Evolutionary conservation across 1,139 yeast genomes (phyloP), one percentile per base, ranked within the genome.

Genomic region (Diutina rugosa): DNA sequence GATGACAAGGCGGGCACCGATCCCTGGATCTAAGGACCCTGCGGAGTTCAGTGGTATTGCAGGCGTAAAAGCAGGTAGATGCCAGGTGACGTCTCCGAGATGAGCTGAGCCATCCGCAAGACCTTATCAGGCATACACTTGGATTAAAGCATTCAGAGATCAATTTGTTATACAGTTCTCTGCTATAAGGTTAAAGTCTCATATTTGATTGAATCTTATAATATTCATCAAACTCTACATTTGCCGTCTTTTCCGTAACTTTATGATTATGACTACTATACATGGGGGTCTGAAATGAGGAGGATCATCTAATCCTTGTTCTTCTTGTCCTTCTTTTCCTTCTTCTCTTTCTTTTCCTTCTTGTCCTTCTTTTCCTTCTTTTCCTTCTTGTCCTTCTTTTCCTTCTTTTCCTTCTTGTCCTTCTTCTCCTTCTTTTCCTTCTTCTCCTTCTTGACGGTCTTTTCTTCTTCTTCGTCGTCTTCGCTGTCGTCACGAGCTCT

Each of bases 311-410:
- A 45, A 45, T 46, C 28, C 29, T 18, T 51, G 48, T 58, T 54
- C 67, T 60, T 66, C 63, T 62, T 63, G 61, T 61, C 62, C 60
- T 61, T 62, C 60, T 62, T 68, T 62, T 61, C 71, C 64, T 76
- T 68, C 58, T 60, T 56, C 46, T 60, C 57, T 57, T 62, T 62
- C 57, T 62, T 58, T 53, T 76, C 73, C 64, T 75, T 72, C 67
- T 73, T 70, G 59, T 74, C 72, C 67, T 78, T 73, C 67, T 78
- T 74, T 64, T 80, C 77, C 60, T 77, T 76, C 70, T 69, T 67
- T 62, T 70, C 67, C 68, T 69, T 71, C 68, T 69, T 59, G 3
- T 61, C 59, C 58, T 63, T 60, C 55, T 63, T 58, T 10, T 64
- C 59, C 58, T 63, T 56, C 56, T 62, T 58, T 51, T 63, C 58